Evolutionary conservation across 2,329 filamentous ascomycete species (phyloP).

Genomic region (Ceratocystiopsis minuta): DNA sequence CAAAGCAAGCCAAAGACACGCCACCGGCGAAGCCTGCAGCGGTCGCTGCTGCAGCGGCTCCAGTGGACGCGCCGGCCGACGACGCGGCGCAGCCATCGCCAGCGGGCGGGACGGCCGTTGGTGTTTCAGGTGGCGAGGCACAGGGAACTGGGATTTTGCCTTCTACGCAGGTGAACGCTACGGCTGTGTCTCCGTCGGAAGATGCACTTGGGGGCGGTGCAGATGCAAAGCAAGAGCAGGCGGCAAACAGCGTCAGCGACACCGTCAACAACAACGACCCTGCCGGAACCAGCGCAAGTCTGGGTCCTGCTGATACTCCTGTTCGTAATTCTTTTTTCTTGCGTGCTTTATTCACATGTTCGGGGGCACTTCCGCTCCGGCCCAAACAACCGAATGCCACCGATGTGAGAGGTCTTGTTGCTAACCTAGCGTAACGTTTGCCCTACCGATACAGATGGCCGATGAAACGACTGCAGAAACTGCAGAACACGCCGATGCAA

Average conservation of each 20-base stretch:
- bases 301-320: conserved; percentile 3
- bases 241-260: conserved; percentile 1
- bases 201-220: not conserved
- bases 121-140: conserved; percentile 4
- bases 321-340: conserved; percentile 6
- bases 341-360: not conserved
- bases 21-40: conserved; percentile 13
- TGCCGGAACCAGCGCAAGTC: not conserved
- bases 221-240: conserved; percentile 2
- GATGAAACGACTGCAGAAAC: conserved; percentile 1
- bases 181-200: no score
- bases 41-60: conserved; percentile 10
- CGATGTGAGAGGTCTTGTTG: not conserved
- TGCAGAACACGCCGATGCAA: conserved; percentile 3
- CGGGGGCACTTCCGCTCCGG: no score
- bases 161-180: no score
- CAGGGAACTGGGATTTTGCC: not conserved
- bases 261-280: not conserved
- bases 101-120: conserved; percentile 3
- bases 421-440: conserved; percentile 5
- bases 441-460: not conserved
- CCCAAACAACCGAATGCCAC: no score
- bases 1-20: conserved; percentile 27
- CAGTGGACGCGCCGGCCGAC: no score
- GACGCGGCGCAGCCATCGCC: not conserved